Base-by-base conservation (phyloP, 23 red algal species). In the Agarophyton chilense region DNA sequence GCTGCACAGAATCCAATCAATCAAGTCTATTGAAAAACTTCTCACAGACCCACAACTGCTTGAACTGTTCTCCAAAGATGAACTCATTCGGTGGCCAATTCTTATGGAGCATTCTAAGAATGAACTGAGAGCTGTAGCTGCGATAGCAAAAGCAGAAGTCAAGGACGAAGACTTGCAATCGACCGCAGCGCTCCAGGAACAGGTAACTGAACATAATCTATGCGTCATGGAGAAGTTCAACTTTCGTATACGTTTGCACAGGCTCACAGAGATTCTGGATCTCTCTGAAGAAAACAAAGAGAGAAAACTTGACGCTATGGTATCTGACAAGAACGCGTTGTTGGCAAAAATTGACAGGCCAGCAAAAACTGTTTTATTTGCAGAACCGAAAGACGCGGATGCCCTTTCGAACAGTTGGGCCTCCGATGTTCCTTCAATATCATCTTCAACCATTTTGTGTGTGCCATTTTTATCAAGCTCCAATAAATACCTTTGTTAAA, bases 141-240 rank as follows among this genome's bases (percentile, higher is more conserved):
- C 61, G 12, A 29, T 87, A n/a, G 79, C 74, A 28, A 67, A 84
- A 52, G 63, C 49, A 46, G 93, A 95, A 42, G 52, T 83, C 43
- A 93, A 96, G 52, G 89, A 90, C 47, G 92, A 93, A 50, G 83
- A 90, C 44, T 50, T 94, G 39, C 66, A 78, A 21, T 98, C 90
- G 95, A 49, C 72, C 33, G 55, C 44, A 35, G 66, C 73, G 13
- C 66, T 98, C 52, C 88, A 93, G 50, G 70, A 87, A 52, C 91
- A 93, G 36, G 87, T 94, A 1, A 95, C 89, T 34, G 96, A 98
- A 79, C 96, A 98, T 70, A 98, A 98, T 51, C 85, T 98, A 8
- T 93, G 96, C 19, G 96, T 98, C 39, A 72, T 88, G 52, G 77
- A 86, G 8, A 65, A 80, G 24, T 95, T 95, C 66, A 95, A 98